Conservation (phyloP, 371 early-diverging fungal genomes). For the Mucor racemosus region DNA sequence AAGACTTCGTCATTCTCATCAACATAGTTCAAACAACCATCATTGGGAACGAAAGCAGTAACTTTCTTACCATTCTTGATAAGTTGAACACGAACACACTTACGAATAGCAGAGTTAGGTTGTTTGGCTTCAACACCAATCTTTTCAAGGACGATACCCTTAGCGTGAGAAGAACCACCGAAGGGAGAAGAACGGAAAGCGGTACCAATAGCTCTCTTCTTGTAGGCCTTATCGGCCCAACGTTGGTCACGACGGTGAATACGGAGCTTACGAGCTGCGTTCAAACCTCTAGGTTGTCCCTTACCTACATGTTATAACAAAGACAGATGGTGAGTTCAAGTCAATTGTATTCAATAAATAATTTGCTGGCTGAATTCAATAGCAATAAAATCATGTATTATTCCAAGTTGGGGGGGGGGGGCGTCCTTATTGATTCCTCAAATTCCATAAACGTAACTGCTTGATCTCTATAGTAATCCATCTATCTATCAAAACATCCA, state of each 20-base stretch:
- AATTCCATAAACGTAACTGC: too few relatives aligned
- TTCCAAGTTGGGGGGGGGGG: too few relatives aligned
- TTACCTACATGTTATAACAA: slow-evolving; percentile 61
- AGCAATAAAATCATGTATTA: neutral
- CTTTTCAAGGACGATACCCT: slow-evolving; percentile 99
- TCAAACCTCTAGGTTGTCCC: slow-evolving; percentile 97
- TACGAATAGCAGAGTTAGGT: slow-evolving; percentile 99
- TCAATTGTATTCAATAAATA: neutral
- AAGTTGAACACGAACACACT: slow-evolving; percentile 99
- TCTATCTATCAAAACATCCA: neutral
- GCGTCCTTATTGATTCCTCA: too few relatives aligned
- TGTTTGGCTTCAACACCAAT: slow-evolving; percentile 99
- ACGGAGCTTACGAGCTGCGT: slow-evolving; percentile 99
- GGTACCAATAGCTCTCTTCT: slow-evolving; percentile 98
- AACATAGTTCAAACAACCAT: slow-evolving; percentile 99
- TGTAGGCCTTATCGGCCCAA: slow-evolving; percentile 99
- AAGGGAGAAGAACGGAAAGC: slow-evolving; percentile 97
- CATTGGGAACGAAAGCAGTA: slow-evolving; percentile 99
- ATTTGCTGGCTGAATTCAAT: neutral
- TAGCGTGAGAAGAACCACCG: slow-evolving; percentile 99
- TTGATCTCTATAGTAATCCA: neutral
- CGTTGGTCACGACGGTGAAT: slow-evolving; percentile 96
- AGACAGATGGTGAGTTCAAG: too few relatives aligned
- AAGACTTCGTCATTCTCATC: slow-evolving; percentile 98
- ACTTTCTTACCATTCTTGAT: slow-evolving; percentile 99